Conservation (phyloP, 2,329 filamentous ascomycete genomes). For the Monosporascus sp. region DNA sequence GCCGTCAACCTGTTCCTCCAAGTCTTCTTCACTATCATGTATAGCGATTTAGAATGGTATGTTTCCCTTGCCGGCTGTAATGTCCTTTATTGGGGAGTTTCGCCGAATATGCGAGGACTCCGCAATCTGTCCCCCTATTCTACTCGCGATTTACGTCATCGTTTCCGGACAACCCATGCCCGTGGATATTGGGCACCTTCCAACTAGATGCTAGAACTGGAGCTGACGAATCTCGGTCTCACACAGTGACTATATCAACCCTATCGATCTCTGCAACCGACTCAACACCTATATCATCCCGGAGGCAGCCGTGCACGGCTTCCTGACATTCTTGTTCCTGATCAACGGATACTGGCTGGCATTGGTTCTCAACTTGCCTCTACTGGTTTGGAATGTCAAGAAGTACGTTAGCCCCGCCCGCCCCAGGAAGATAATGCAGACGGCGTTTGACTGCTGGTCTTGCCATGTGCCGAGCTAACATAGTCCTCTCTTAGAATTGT, state of each 20-base stretch:
- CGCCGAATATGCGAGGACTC: conserved; percentile 1
- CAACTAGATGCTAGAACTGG: neutral
- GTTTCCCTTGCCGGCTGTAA: conserved; percentile 28
- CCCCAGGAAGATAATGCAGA: neutral
- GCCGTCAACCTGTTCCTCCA: conserved; percentile 99
- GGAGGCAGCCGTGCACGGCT: conserved; percentile 94
- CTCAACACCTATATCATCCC: conserved; percentile 99
- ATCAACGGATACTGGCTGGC: conserved; percentile 99
- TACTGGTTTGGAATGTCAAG: conserved; percentile 91
- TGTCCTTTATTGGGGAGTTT: neutral
- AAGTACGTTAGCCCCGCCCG: conserved; percentile 62
- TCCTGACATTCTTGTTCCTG: conserved; percentile 91
- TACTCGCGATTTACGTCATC: conserved; percentile 17
- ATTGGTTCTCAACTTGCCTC: conserved; percentile 83
- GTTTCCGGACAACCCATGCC: conserved; percentile 1
- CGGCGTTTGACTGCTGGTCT: neutral
- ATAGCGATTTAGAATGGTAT: conserved; percentile 98
- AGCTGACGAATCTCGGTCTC: conserved; percentile 23
- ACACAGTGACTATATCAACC: conserved; percentile 95
- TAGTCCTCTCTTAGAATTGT: conserved; percentile 62
- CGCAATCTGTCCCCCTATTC: conserved; percentile 5
- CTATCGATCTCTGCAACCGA: conserved; percentile 99
- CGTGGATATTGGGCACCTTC: neutral
- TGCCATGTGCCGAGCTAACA: conserved; percentile 9
- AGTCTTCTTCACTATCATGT: conserved; percentile 99